Percentiles rank a stretch among this genome's conserved stretches.
These are phyloP conservation scores for Pythium monospermum DNA, from an alignment of 352 stramenopile genomes.

Conservation along the genomic window DNA sequence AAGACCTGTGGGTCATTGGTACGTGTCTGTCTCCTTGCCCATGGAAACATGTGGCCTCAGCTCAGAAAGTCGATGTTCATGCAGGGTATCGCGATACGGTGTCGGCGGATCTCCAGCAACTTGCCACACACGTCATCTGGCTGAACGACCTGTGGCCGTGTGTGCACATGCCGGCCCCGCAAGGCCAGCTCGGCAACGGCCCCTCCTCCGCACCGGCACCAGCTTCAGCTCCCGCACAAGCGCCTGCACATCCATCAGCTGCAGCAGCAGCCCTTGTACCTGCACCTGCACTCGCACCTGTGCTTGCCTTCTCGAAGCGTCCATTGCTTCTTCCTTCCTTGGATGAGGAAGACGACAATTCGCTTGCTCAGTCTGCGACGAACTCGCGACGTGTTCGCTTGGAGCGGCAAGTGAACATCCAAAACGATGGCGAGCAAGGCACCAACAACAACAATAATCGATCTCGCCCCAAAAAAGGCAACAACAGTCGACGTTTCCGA, in stretches of 20 bases:
- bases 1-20: conserved; percentile 86
- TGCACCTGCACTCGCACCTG: too few relatives aligned
- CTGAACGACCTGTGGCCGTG: conserved; percentile 56
- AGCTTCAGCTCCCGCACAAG: not conserved
- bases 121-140: conserved; percentile 73
- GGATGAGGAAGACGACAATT: not conserved
- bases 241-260: too few relatives aligned
- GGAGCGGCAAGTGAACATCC: conserved; percentile 9
- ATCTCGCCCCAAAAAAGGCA: too few relatives aligned
- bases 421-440: not conserved
- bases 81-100: conserved; percentile 72
- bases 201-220: not conserved
- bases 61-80: not conserved
- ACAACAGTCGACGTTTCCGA: too few relatives aligned
- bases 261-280: too few relatives aligned
- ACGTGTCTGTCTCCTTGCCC: too few relatives aligned
- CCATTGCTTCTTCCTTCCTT: too few relatives aligned
- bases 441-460: not conserved
- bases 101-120: conserved; percentile 72
- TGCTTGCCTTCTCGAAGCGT: too few relatives aligned
- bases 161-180: conserved; percentile 1
- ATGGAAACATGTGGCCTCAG: too few relatives aligned
- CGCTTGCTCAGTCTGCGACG: not conserved
- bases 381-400: conserved; percentile 8
- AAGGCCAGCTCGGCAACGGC: not conserved